Base-by-base conservation (phyloP, 129 eudicot genomes). In the Flaveria trinervia region DNA sequence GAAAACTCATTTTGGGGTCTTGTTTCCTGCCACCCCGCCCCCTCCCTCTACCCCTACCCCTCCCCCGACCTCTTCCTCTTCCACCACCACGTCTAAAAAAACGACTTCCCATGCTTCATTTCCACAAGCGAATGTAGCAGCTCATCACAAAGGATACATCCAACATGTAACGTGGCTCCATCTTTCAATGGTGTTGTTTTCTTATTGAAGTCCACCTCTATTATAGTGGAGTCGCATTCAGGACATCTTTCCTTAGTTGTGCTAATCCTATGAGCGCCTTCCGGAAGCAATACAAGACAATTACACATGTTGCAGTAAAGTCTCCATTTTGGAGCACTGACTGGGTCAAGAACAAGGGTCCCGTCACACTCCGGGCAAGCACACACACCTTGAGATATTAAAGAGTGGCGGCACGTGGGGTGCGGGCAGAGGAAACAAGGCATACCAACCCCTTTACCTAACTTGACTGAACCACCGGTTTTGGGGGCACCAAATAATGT, bases 401-500 rank as follows among this genome's bases (percentile, higher is more conserved):
- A 52, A 12, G 98, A 92, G 73, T 92, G 98, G 71, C 72, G 85
- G 48, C 97, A 89, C 0, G 97, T 89, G 0, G 93, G 96, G 59
- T 92, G 97, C 11, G 92, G 92, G 84, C 96, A 92, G 54, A 89
- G 95, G 82, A 85, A 92, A 78, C 96, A 92, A n/a, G 97, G 95
- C 96, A 92, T 92, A 73, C 98, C 96, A 9, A 84, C 96, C 65
- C 96, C 98, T 70, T 92, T 89, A 20, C 93, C 98, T 18, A 74
- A 28, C 76, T 85, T 87, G 72, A 43, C 89, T 7, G 93, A 62
- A 73, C 80, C 77, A 2, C 84, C 87, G 6, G 84, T 71, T 77
- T 87, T 92, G 28, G 83, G 25, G 57, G 88, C 89, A 70, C 97
- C 92, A 69, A 80, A 92, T 73, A 92, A 83, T 1, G 87, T 67